phyloP scores from a whole-genome alignment of 768 basidiomycete genomes.

The Trametes cubensis region DNA sequence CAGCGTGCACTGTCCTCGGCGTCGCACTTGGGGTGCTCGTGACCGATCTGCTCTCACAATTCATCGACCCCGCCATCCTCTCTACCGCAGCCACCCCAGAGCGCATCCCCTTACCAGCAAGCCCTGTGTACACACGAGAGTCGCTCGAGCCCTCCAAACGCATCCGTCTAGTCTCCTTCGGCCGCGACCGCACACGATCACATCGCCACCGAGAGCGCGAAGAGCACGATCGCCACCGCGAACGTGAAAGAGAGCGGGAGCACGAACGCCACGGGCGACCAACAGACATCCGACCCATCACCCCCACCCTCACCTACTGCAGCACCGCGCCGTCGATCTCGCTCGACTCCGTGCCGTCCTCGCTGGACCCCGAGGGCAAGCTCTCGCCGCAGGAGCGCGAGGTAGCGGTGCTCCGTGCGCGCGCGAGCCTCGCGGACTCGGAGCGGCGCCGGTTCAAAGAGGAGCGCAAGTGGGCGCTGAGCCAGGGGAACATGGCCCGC shows the following conservation, averaged over 20 bases:
- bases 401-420: constrained; percentile 71
- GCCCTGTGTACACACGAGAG: constrained; percentile 12
- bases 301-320: constrained; percentile 33
- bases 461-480: constrained; percentile 84
- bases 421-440: constrained; percentile 80
- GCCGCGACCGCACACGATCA: constrained; percentile 26
- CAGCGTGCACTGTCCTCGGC: constrained; percentile 64
- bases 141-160: constrained; percentile 25
- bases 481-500: constrained; percentile 73
- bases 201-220: constrained; percentile 14
- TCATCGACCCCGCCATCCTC: constrained; percentile 45
- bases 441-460: constrained; percentile 83
- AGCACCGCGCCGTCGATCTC: constrained; percentile 52
- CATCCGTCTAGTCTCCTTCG: constrained; percentile 34
- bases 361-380: constrained; percentile 57
- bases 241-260: constrained; percentile 24
- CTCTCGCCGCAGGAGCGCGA: constrained; percentile 73
- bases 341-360: constrained; percentile 69
- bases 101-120: constrained; percentile 5
- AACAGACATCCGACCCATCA: constrained; percentile 31
- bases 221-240: constrained; percentile 18
- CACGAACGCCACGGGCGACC: constrained; percentile 28
- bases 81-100: not conserved
- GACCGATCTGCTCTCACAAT: constrained; percentile 71
- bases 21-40: constrained; percentile 68